Percentiles rank a stretch among this genome's conserved stretches.
Evolutionary conservation across 2,329 filamentous ascomycete genomes (phyloP).

Genomic region (Hypoxylon sp.): DNA sequence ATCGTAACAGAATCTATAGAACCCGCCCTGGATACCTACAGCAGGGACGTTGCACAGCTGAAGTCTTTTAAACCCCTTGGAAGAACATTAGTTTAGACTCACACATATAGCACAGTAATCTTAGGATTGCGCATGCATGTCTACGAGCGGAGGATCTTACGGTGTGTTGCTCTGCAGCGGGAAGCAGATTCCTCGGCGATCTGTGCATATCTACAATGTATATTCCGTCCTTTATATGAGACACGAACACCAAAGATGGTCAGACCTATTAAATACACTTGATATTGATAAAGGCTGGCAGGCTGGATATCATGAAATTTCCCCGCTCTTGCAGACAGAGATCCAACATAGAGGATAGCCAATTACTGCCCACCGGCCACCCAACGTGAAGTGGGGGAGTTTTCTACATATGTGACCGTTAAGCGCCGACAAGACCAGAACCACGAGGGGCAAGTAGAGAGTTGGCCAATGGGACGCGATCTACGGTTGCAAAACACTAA

Average conservation of each 20-base stretch:
- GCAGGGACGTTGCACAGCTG: not conserved
- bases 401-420: slow-evolving; percentile 28
- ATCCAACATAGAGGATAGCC: slow-evolving; percentile 26
- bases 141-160: slow-evolving; percentile 10
- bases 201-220: slow-evolving; percentile 30
- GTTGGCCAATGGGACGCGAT: slow-evolving; percentile 26
- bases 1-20: not conserved
- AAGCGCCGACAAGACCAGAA: slow-evolving; percentile 40
- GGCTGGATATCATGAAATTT: slow-evolving; percentile 30
- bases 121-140: slow-evolving; percentile 20
- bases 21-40: not conserved
- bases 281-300: slow-evolving; percentile 5
- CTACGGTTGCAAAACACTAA: slow-evolving; percentile 30
- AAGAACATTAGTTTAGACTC: not conserved
- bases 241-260: slow-evolving; percentile 1
- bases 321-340: slow-evolving; percentile 25
- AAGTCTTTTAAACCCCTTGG: not conserved
- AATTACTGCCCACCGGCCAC: slow-evolving; percentile 11
- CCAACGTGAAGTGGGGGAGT: slow-evolving; percentile 9
- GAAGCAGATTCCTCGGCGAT: slow-evolving; percentile 36
- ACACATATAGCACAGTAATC: not conserved
- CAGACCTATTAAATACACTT: not conserved
- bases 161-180: slow-evolving; percentile 41
- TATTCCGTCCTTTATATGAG: slow-evolving; percentile 26
- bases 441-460: slow-evolving; percentile 31